Evolutionary conservation across 148 eudicot genomes (phyloP).

Genomic region (Rhododendron molle): DNA sequence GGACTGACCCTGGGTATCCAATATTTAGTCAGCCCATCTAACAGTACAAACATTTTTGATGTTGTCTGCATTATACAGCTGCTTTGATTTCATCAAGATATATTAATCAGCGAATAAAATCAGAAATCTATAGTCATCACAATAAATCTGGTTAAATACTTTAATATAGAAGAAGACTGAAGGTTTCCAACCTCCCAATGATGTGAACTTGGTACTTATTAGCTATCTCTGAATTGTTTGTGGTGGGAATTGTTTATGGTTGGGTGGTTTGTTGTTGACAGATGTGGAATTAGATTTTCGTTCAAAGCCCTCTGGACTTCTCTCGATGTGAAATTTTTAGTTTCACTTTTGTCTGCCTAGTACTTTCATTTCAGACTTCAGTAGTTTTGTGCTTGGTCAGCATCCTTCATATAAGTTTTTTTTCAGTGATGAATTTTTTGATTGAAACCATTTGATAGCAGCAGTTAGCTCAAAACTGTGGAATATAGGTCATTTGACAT

Average conservation of each 20-base stretch:
- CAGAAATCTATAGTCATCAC: background rate
- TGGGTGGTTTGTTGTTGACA: background rate
- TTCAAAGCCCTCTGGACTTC: background rate
- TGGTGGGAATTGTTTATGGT: background rate
- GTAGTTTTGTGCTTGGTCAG: background rate
- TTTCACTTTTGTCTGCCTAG: background rate
- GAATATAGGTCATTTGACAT: background rate
- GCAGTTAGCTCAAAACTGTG: background rate
- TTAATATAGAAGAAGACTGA: background rate
- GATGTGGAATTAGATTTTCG: background rate
- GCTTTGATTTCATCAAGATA: background rate
- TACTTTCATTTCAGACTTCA: background rate
- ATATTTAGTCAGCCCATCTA: background rate
- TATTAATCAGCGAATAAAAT: background rate
- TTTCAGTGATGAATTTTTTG: background rate
- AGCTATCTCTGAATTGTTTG: background rate
- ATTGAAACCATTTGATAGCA: background rate
- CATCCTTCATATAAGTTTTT: background rate
- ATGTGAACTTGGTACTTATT: background rate
- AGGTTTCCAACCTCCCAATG: background rate
- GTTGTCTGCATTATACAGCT: background rate
- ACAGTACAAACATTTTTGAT: background rate
- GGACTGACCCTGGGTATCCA: background rate
- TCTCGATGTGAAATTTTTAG: background rate
- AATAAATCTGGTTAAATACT: background rate